phyloP scores from a whole-genome alignment of 2,329 filamentous ascomycete species.

The Phyllosticta capitalensis region DNA sequence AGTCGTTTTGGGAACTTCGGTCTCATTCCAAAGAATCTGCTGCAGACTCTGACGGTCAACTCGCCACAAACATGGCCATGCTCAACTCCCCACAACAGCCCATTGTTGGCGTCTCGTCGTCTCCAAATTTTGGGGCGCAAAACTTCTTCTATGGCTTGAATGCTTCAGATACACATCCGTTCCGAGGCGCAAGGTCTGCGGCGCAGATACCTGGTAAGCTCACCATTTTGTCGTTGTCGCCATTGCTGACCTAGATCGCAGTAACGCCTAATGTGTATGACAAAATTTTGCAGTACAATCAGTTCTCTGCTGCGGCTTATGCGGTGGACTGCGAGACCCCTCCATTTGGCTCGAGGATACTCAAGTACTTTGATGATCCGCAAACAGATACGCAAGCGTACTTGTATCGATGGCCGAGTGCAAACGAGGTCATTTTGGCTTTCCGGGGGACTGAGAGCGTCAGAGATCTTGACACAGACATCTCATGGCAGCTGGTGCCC shows the following conservation, averaged over 20 bases:
- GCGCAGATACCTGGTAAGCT: neutral
- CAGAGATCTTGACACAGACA: slow-evolving; percentile 3
- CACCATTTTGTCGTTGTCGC: neutral
- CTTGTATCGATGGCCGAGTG: neutral
- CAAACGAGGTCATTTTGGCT: neutral
- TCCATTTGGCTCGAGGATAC: neutral
- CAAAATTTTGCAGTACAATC: neutral
- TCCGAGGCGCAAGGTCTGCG: neutral
- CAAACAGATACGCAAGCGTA: slow-evolving; percentile 3
- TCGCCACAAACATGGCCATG: neutral
- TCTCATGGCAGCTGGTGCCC: neutral
- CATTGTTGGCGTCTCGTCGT: neutral
- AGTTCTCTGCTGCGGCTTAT: slow-evolving; percentile 6
- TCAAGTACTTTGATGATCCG: neutral
- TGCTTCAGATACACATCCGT: neutral
- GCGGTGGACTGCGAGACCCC: slow-evolving; percentile 3
- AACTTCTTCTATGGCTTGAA: neutral
- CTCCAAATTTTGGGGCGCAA: neutral
- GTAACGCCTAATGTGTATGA: neutral
- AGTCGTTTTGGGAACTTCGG: neutral
- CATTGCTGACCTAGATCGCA: neutral
- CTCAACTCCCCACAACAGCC: neutral
- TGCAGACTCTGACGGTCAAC: neutral
- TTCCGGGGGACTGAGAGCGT: slow-evolving; percentile 5
- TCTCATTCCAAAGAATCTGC: neutral